Evolutionary conservation across 2,329 filamentous ascomycete species (phyloP).

Genomic region (Fusarium avenaceum): DNA sequence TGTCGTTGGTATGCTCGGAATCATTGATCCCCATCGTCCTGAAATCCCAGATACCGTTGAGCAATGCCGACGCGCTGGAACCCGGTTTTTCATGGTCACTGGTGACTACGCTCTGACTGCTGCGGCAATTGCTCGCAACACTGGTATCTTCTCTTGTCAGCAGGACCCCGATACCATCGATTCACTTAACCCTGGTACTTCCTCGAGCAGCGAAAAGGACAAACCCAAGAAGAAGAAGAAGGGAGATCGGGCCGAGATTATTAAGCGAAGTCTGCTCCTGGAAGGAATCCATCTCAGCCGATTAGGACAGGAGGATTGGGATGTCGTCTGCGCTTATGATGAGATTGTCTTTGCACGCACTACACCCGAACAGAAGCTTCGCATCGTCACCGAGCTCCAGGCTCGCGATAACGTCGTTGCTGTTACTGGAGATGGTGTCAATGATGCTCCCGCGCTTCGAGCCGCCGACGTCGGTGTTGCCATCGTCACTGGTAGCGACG

Average conservation of each 20-base stretch:
- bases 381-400: slow-evolving; percentile 78
- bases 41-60: slow-evolving; percentile 59
- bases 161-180: slow-evolving; percentile 58
- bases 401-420: slow-evolving; percentile 70
- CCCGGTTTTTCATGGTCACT: slow-evolving; percentile 64
- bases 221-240: slow-evolving; percentile 27
- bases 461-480: slow-evolving; percentile 78
- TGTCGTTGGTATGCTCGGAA: slow-evolving; percentile 66
- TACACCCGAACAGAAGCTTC: slow-evolving; percentile 77
- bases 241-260: slow-evolving; percentile 23
- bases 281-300: slow-evolving; percentile 72
- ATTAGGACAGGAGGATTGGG: slow-evolving; percentile 64
- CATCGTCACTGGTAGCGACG: slow-evolving; percentile 73
- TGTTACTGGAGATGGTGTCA: slow-evolving; percentile 81
- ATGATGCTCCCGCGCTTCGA: slow-evolving; percentile 75
- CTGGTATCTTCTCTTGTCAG: slow-evolving; percentile 70
- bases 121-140: slow-evolving; percentile 74
- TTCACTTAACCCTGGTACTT: slow-evolving; percentile 23
- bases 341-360: slow-evolving; percentile 77
- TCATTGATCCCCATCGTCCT: slow-evolving; percentile 61
- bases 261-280: slow-evolving; percentile 49
- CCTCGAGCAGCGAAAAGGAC: slow-evolving; percentile 22
- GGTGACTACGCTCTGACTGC: slow-evolving; percentile 68
- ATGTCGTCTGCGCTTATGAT: slow-evolving; percentile 62
- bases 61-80: slow-evolving; percentile 60